Conservation (phyloP, 2,329 filamentous ascomycete genomes). For the Penicillium decumbens region DNA sequence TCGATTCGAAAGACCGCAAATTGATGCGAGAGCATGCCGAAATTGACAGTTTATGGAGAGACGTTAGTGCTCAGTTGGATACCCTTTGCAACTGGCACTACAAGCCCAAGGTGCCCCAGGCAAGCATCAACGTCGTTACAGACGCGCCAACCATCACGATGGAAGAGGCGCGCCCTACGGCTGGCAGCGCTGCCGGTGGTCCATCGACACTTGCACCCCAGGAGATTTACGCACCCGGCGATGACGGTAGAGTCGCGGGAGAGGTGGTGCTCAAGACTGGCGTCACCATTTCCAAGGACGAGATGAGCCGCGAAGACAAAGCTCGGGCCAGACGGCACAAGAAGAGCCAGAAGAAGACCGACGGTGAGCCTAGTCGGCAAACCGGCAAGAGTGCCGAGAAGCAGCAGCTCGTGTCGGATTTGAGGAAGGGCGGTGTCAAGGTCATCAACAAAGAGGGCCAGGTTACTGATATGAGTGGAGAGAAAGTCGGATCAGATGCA, state of each 20-base stretch:
- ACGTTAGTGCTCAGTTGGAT: conserved; percentile 75
- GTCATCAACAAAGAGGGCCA: conserved; percentile 88
- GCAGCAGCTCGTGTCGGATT: conserved; percentile 58
- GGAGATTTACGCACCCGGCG: conserved; percentile 82
- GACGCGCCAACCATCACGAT: conserved; percentile 89
- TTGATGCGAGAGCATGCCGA: conserved; percentile 75
- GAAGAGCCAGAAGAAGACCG: conserved; percentile 68
- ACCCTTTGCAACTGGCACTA: conserved; percentile 91
- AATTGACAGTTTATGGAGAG: conserved; percentile 76
- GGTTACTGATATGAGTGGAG: conserved; percentile 76
- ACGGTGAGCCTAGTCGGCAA: conserved; percentile 46
- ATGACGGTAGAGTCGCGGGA: conserved; percentile 56
- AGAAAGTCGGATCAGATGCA: conserved; percentile 52
- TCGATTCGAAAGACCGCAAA: conserved; percentile 78
- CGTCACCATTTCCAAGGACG: conserved; percentile 70
- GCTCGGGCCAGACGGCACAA: conserved; percentile 68
- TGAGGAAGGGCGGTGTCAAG: conserved; percentile 83
- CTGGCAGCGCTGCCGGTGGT: conserved; percentile 58
- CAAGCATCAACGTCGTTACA: conserved; percentile 78
- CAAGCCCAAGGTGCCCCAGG: conserved; percentile 77
- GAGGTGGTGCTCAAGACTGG: conserved; percentile 77
- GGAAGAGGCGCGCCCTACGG: conserved; percentile 89
- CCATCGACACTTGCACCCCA: conserved; percentile 80
- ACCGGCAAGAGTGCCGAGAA: conserved; percentile 45
- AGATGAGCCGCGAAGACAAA: conserved; percentile 86